Evolutionary conservation across 495 filamentous ascomycete genomes (phyloP).

Genomic region (Penicillium psychrofluorescens): DNA sequence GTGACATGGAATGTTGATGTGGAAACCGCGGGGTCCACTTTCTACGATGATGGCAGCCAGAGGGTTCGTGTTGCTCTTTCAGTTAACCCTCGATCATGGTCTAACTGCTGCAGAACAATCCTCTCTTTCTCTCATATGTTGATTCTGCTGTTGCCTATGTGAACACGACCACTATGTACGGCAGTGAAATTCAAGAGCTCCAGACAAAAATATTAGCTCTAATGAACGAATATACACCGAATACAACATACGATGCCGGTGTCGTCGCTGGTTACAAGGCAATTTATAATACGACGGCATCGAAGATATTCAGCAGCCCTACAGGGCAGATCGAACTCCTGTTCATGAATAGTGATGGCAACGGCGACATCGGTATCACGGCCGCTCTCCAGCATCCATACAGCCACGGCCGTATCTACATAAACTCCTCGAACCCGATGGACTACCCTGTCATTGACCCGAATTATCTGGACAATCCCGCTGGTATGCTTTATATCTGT

Average conservation of each 20-base stretch:
- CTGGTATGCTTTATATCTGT: conserved; percentile 11
- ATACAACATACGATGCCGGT: conserved; percentile 19
- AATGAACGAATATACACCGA: conserved; percentile 10
- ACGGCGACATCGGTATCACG: conserved; percentile 26
- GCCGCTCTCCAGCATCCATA: conserved; percentile 29
- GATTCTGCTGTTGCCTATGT: conserved; percentile 27
- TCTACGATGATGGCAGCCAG: conserved; percentile 17
- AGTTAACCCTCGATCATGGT: background rate
- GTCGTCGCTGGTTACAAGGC: conserved; percentile 27
- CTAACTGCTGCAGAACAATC: conserved; percentile 15
- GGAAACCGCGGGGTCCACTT: conserved; percentile 22
- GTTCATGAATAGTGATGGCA: conserved; percentile 25
- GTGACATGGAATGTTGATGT: conserved; percentile 18
- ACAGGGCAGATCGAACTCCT: conserved; percentile 24
- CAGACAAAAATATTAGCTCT: conserved; percentile 14
- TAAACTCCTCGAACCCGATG: conserved; percentile 28
- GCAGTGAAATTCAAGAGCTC: conserved; percentile 2
- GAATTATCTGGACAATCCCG: conserved; percentile 22
- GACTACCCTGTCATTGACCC: conserved; percentile 30
- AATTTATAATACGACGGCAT: conserved; percentile 22
- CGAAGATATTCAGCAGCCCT: conserved; percentile 18
- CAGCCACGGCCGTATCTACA: conserved; percentile 27
- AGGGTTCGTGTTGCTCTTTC: conserved; percentile 8
- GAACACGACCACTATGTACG: conserved; percentile 18
- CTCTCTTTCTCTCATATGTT: conserved; percentile 24